A percentile compares a stretch with the other conserved stretches of the same genome.
phyloP scores from a whole-genome alignment of 2,329 filamentous ascomycete genomes.

The Zasmidium cellare region DNA sequence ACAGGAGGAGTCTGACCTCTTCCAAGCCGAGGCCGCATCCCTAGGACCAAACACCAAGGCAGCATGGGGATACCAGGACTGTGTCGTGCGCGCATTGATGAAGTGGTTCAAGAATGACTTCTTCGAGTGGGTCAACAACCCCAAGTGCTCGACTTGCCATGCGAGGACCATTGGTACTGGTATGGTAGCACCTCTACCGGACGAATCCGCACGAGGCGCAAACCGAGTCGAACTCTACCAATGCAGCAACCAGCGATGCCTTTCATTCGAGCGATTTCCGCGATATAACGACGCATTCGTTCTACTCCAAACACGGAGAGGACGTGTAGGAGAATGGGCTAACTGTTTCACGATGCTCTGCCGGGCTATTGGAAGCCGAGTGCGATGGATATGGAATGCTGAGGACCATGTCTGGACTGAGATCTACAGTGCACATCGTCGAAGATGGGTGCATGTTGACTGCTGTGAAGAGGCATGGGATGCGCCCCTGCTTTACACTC shows the following conservation, averaged over 20 bases:
- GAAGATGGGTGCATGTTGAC: slow-evolving; percentile 96
- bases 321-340: slow-evolving; percentile 91
- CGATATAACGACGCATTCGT: slow-evolving; percentile 95
- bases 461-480: slow-evolving; percentile 95
- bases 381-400: slow-evolving; percentile 97
- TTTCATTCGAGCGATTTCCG: slow-evolving; percentile 82
- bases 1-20: slow-evolving; percentile 86
- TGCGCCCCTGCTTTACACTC: slow-evolving; percentile 84
- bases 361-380: slow-evolving; percentile 83
- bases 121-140: slow-evolving; percentile 97
- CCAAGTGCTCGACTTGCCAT: slow-evolving; percentile 76
- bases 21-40: slow-evolving; percentile 84
- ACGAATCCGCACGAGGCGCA: slow-evolving; percentile 86
- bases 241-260: slow-evolving; percentile 75
- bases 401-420: slow-evolving; percentile 99
- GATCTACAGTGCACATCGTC: slow-evolving; percentile 90
- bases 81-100: slow-evolving; percentile 83
- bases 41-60: slow-evolving; percentile 74
- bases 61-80: slow-evolving; percentile 97
- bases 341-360: slow-evolving; percentile 99
- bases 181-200: slow-evolving; percentile 79
- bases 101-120: slow-evolving; percentile 96
- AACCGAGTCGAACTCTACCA: slow-evolving; percentile 85
- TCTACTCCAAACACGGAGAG: slow-evolving; percentile 79
- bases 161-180: slow-evolving; percentile 81